A percentile compares a stretch with the other conserved stretches of the same genome.
Conservation (phyloP, 495 filamentous ascomycete genomes). For the Trichoderma orchidacearum region DNA sequence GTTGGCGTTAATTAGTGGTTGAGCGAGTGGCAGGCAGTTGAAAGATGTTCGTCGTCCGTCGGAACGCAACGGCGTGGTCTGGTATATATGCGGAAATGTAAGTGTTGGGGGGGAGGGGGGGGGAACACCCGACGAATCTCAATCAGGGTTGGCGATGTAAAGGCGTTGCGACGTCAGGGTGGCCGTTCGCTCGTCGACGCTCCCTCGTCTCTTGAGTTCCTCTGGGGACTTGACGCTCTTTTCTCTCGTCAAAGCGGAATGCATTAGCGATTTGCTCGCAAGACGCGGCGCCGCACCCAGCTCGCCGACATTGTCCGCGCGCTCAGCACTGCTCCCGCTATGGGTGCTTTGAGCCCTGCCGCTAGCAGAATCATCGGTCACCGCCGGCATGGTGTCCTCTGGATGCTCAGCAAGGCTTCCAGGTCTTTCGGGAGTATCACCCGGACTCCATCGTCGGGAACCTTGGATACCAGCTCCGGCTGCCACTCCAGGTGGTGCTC, state of each 20-base stretch:
- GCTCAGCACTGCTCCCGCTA: slow-evolving; percentile 41
- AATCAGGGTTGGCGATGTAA: slow-evolving; percentile 91
- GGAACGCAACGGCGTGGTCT: neutral
- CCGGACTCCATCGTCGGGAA: slow-evolving; percentile 48
- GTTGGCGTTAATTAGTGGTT: neutral
- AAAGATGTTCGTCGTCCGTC: neutral
- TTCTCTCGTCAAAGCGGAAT: slow-evolving; percentile 38
- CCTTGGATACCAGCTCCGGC: slow-evolving; percentile 10
- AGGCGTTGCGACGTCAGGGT: slow-evolving; percentile 63
- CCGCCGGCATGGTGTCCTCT: slow-evolving; percentile 18
- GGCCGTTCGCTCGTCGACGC: slow-evolving; percentile 90
- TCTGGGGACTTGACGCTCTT: slow-evolving; percentile 60
- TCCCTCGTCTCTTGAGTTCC: slow-evolving; percentile 70
- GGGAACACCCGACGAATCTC: slow-evolving; percentile 14
- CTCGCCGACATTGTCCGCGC: slow-evolving; percentile 34
- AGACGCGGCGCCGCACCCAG: slow-evolving; percentile 24
- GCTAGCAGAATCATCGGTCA: slow-evolving; percentile 31
- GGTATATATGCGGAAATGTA: neutral
- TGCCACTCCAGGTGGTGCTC: slow-evolving; percentile 1
- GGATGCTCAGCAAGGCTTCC: slow-evolving; percentile 24
- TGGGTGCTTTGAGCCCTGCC: slow-evolving; percentile 29
- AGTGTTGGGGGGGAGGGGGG: neutral
- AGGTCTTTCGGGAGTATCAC: slow-evolving; percentile 46
- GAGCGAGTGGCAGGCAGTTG: neutral
- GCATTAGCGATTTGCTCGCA: slow-evolving; percentile 37